A percentile compares a stretch with the other conserved stretches of the same genome.
These are phyloP conservation scores for Uncinocarpus reesii DNA, from an alignment of 2,329 filamentous ascomycete genomes.

Conservation along the genomic window DNA sequence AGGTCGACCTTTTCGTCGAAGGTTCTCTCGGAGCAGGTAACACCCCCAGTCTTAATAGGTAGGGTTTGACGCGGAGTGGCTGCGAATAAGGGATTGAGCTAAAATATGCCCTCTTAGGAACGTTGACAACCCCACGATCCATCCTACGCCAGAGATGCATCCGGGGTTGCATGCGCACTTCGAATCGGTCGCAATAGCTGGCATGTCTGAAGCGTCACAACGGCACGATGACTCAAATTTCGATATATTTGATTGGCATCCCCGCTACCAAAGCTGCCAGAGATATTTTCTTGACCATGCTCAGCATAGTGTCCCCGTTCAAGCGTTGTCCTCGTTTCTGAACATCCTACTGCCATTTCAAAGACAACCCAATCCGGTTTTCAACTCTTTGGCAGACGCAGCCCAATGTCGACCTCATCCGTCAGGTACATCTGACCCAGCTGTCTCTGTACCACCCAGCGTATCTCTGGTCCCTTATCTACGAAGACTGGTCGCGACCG, in stretches of 20 bases:
- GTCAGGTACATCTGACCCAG: slow-evolving; percentile 30
- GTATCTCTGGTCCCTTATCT: slow-evolving; percentile 80
- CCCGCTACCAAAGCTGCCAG: slow-evolving; percentile 79
- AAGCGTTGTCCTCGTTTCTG: slow-evolving; percentile 78
- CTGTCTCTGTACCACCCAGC: slow-evolving; percentile 30
- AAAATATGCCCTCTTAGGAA: slow-evolving; percentile 3
- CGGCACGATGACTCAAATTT: slow-evolving; percentile 39
- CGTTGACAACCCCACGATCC: neutral
- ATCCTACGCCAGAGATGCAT: slow-evolving; percentile 10
- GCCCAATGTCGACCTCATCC: slow-evolving; percentile 33
- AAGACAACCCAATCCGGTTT: slow-evolving; percentile 44
- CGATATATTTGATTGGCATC: slow-evolving; percentile 81
- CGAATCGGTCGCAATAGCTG: slow-evolving; percentile 32
- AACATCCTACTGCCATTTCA: slow-evolving; percentile 90
- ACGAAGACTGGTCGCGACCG: slow-evolving; percentile 78
- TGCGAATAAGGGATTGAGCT: slow-evolving; percentile 2
- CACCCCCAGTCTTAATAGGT: slow-evolving; percentile 2
- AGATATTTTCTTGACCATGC: slow-evolving; percentile 86
- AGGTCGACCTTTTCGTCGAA: slow-evolving; percentile 6
- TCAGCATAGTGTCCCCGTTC: slow-evolving; percentile 70
- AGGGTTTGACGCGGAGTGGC: neutral
- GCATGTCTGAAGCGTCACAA: slow-evolving; percentile 28
- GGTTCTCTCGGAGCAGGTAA: slow-evolving; percentile 7
- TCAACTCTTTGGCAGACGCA: slow-evolving; percentile 31
- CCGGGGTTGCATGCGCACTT: slow-evolving; percentile 20